Evolutionary conservation across 805 yeast species (phyloP), one percentile per base, ranked within the genome.

Genomic region (Ogataea trehaloabstinens): DNA sequence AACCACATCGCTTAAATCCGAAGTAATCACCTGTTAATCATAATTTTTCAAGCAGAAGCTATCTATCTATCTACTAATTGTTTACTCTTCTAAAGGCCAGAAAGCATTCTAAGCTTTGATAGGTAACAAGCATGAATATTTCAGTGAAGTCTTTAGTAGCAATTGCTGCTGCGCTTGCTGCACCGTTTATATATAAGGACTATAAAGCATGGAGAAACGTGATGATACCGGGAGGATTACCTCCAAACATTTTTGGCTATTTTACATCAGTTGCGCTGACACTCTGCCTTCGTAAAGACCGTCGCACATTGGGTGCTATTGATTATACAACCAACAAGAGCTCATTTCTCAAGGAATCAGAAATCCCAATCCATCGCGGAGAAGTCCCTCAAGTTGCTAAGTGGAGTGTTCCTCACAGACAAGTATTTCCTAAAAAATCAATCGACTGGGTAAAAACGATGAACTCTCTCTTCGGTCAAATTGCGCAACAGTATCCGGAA

Each of bases 391-490:
- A 6, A 5, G 19, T 19, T 30, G 33, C 33, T 8, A 30, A 30
- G 19, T 30, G 33, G 33, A 6, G 12, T n/a, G 12, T 30, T 16
- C 33, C 33, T 30, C 33, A 30, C 12, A 30, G 33, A 30, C 33
- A 30, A 17, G 19, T 30, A 30, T 30, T 6, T n/a, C 33, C 33
- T 7, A 19, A 6, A 8, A 30, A 30, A 16, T 7, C 6, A n/a
- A 7, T n/a, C 16, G 18, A 17, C 19, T 30, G 20, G 16, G 6
- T 30, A 15, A 13, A 30, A 6, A 11, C 19, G 10, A 30, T 19
- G 19, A 11, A 16, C 11, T 16, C 6, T 19, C 16, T 30, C 7
- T 30, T 30, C 18, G 16, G n/a, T 11, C 12, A n/a, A 7, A n/a
- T 30, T 17, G 20, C 11, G 6, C 11, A 17, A n/a, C 12, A 17